Conservation (phyloP, 1,284 basidiomycete species). For the Inonotus hispidus region DNA sequence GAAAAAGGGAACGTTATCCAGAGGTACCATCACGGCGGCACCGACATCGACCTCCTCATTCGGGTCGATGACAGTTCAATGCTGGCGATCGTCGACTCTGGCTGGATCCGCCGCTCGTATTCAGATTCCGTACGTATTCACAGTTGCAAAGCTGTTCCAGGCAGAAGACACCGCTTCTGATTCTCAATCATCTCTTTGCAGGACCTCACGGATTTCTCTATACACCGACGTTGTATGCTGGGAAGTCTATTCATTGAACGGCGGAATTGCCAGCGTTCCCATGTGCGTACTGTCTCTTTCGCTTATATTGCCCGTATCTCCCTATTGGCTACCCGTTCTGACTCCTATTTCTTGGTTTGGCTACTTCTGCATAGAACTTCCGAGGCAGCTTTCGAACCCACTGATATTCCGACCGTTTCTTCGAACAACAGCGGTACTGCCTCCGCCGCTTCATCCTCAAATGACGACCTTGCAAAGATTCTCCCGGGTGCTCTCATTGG, state of each 20-base stretch:
- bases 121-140: slow-evolving; percentile 7
- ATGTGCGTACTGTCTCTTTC: slow-evolving; percentile 7
- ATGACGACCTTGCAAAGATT: slow-evolving; percentile 6
- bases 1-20: background rate
- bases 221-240: slow-evolving; percentile 10
- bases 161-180: background rate
- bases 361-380: background rate
- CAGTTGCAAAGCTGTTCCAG: background rate
- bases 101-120: slow-evolving; percentile 1
- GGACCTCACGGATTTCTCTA: background rate
- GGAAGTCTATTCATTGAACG: slow-evolving; percentile 8
- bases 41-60: background rate
- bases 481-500: slow-evolving; percentile 14
- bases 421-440: background rate
- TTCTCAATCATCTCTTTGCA: background rate
- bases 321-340: background rate
- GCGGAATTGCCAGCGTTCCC: slow-evolving; percentile 2
- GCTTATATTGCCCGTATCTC: background rate
- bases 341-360: background rate
- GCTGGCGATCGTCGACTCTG: slow-evolving; percentile 5
- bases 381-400: background rate
- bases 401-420: background rate
- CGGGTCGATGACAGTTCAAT: slow-evolving; percentile 9
- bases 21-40: background rate
- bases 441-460: slow-evolving; percentile 1